Base-by-base conservation (phyloP, 179 eudicot species). In the Amaranthus tricolor region DNA sequence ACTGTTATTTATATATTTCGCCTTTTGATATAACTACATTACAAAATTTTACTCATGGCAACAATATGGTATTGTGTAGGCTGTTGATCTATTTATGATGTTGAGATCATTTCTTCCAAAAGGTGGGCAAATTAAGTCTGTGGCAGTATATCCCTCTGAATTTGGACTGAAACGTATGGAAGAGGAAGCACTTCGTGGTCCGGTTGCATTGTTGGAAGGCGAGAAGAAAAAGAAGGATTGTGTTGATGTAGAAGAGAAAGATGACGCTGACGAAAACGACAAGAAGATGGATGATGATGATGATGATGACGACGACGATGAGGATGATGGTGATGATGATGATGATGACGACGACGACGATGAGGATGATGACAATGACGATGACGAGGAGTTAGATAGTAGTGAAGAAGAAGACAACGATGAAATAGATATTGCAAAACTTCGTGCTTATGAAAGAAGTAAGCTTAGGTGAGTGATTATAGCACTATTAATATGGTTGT, bases 121-220 rank as follows among this genome's bases (percentile, higher is more conserved):
- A 81, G 89, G 80, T 68, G 98, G 97, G 17, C 79, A 86, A 70
- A 88, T 94, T 59, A 64, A 83, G 78, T 87, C 96, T n/a, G 97
- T 92, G 15, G 21, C 95, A 56, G 93, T 94, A 65, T 94, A 94
- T 86, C 98, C 98, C 77, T 90, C 98, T 45, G 98, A 94, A 68
- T 94, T 94, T 81, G 98, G 97, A 70, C 85, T 92, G 68, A 80
- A 92, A 78, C 93, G 95, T 19, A 90, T 94, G 97, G 89, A 86
- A 85, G 97, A 94, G 84, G 98, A 94, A 84, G 98, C 94, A 53
- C 74, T 87, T 20, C 89, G 66, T 77, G 98, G 98, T 78, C 98
- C 98, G 48, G 86, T 84, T 74, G 91, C 85, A 58, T 80, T 94
- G 74, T 94, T 90, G 79, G 91, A 85, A 66, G 86, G 84, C 15